Conservation (phyloP, 495 filamentous ascomycete species). For the Acidomyces sp. region DNA sequence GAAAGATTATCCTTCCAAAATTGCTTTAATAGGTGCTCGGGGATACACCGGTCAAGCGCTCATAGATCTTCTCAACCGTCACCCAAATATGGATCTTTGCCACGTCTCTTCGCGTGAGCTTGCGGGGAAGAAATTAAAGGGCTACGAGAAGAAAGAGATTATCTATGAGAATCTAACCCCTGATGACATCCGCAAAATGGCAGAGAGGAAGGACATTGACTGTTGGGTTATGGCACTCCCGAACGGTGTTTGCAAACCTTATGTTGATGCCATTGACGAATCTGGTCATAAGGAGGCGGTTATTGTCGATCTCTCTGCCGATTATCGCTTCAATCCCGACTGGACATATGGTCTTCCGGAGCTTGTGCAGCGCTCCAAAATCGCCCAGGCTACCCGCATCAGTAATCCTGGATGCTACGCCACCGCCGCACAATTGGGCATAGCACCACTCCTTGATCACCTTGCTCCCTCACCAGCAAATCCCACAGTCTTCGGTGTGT, state of each 20-base stretch:
- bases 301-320: constrained; percentile 86
- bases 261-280: constrained; percentile 79
- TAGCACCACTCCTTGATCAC: constrained; percentile 67
- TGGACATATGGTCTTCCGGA: constrained; percentile 98
- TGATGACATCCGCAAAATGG: constrained; percentile 85
- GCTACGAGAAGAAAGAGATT: constrained; percentile 86
- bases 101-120: constrained; percentile 94
- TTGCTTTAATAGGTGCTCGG: constrained; percentile 88
- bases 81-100: constrained; percentile 87
- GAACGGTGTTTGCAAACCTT: constrained; percentile 94
- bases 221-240: constrained; percentile 98
- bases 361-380: constrained; percentile 60
- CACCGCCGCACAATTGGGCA: constrained; percentile 87
- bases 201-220: constrained; percentile 81
- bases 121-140: constrained; percentile 76
- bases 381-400: constrained; percentile 74
- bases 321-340: constrained; percentile 78
- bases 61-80: constrained; percentile 74
- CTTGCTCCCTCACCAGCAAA: constrained; percentile 48
- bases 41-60: constrained; percentile 93
- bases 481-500: constrained; percentile 84
- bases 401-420: constrained; percentile 95
- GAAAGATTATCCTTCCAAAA: constrained; percentile 64
- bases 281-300: constrained; percentile 58
- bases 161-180: constrained; percentile 82